Conservation (phyloP, 129 eudicot genomes). For the Escallonia herrerae region DNA sequence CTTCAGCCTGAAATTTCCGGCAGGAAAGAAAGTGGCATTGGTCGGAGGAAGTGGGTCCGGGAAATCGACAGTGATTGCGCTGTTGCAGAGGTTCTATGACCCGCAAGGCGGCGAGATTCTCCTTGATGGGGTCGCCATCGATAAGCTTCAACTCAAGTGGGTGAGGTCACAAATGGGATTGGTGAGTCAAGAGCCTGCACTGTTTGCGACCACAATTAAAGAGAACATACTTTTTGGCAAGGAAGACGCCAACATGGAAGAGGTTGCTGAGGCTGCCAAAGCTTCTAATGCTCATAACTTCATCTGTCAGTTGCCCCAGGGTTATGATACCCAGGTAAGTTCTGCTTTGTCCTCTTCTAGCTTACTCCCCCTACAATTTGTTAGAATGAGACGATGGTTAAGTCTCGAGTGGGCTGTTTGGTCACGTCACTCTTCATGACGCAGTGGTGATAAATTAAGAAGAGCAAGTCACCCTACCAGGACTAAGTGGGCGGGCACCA, state of each 20-base stretch:
- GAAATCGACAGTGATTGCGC: constrained; percentile 65
- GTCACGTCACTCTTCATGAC: too few relatives aligned
- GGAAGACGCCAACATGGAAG: constrained; percentile 74
- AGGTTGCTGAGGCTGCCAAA: constrained; percentile 73
- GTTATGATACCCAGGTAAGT: constrained; percentile 87
- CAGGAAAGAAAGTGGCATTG: constrained; percentile 64
- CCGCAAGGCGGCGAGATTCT: constrained; percentile 59
- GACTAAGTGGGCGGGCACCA: too few relatives aligned
- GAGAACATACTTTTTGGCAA: constrained; percentile 94
- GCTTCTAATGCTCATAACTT: constrained; percentile 91
- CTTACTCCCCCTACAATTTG: background rate
- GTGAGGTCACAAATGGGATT: constrained; percentile 86
- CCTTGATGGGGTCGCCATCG: constrained; percentile 57
- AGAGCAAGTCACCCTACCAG: too few relatives aligned
- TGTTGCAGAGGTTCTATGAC: constrained; percentile 74
- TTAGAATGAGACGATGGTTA: too few relatives aligned
- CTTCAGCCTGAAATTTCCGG: constrained; percentile 45
- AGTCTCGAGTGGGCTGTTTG: too few relatives aligned
- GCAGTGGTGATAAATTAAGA: too few relatives aligned
- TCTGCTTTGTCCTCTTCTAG: background rate
- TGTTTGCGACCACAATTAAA: constrained; percentile 71
- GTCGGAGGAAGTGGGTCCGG: constrained; percentile 92
- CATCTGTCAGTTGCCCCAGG: constrained; percentile 77
- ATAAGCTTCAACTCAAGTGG: constrained; percentile 80
- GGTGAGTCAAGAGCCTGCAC: constrained; percentile 95